These are phyloP conservation scores for Gaertneriomyces sp. DNA, from an alignment of 192 early-diverging fungal species.

Conservation along the genomic window DNA sequence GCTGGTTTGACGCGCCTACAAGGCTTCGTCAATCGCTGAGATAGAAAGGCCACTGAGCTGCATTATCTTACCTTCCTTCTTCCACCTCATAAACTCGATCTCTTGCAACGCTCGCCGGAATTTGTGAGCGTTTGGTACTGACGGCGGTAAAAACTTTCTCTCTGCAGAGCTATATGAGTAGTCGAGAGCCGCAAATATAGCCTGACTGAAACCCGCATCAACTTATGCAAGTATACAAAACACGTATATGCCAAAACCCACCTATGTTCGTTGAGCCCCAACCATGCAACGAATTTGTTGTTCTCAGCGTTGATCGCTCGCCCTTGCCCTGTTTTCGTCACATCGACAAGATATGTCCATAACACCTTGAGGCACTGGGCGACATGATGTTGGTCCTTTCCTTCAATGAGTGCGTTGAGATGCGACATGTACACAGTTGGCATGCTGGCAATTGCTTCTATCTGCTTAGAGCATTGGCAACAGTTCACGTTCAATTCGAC, in stretches of 20 bases:
- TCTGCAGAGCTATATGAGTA: neutral
- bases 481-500: conserved; percentile 9
- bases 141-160: conserved; percentile 1
- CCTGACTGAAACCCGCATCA: neutral
- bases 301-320: conserved; percentile 4
- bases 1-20: conserved; percentile 2
- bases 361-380: neutral
- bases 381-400: conserved; percentile 1
- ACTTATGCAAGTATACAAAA: neutral
- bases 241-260: neutral
- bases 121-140: neutral
- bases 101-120: conserved; percentile 6
- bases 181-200: conserved; percentile 4
- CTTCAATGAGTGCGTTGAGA: neutral
- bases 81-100: conserved; percentile 19
- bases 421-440: neutral
- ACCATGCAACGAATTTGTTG: conserved; percentile 1
- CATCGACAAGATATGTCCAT: conserved; percentile 1
- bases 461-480: conserved; percentile 5
- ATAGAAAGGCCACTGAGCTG: neutral
- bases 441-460: neutral
- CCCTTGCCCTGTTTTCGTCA: neutral
- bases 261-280: conserved; percentile 14
- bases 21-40: neutral
- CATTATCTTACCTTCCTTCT: conserved; percentile 12